Evolutionary conservation across 768 basidiomycete species (phyloP), one percentile per base, ranked within the genome.

Genomic region (Podaxis pistillaris): DNA sequence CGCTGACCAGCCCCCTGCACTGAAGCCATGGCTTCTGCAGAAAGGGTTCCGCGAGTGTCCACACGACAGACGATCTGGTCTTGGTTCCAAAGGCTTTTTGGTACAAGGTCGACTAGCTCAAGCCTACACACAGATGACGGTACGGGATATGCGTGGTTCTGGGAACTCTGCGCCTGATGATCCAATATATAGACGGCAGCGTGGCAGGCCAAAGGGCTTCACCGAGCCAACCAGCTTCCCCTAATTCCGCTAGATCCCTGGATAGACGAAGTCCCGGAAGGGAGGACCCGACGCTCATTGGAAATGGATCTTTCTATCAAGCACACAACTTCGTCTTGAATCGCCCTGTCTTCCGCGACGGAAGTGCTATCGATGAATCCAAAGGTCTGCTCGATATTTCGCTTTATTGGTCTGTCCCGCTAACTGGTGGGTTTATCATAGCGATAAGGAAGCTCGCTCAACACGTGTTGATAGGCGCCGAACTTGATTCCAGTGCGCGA

Each of bases 401-500:
- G 11, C 9, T 41, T 4, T 13, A 19, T 19, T 28, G 8, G 11
- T 3, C 8, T 2, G 6, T n/a, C 15, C 12, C 8, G 9, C 47
- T 50, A 24, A 24, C 7, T 19, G 11, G 4, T 9, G n/a, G 22
- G 12, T 26, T 50, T 6, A n/a, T 22, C 12, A 8, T 22, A 50
- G 47, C 13, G 22, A 50, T 50, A 11, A 22, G 22, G 11, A 50
- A n/a, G 12, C 47, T 50, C 47, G 24, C 47, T 4, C 47, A 50
- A 50, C n/a, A 50, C 22, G 47, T 50, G 4, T 8, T 50, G 4
- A 12, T 24, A 9, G 47, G 47, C 22, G n/a, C 47, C 11, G 47
- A 50, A 22, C 58, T 67, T 8, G 63, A 71, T 53, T 67, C 67
- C 9, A 46, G 55, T 1, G 68, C 65, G 28, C 67, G 67, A 12